These are phyloP conservation scores for Fusarium sp. DNA, from an alignment of 2,329 filamentous ascomycete genomes.

Conservation along the genomic window DNA sequence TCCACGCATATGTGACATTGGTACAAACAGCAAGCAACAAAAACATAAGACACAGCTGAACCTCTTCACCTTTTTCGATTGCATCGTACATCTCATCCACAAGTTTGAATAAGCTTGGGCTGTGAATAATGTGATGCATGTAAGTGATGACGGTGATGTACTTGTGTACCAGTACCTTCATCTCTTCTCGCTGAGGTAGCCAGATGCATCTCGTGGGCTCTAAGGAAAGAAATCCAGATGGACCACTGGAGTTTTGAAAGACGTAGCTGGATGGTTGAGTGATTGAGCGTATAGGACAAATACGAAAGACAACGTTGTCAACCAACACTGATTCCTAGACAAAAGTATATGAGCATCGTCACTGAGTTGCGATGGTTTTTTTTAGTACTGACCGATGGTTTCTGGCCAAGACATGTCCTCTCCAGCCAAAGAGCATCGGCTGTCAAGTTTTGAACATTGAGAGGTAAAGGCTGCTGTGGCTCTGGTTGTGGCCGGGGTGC, in stretches of 20 bases:
- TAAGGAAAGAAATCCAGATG: slow-evolving; percentile 42
- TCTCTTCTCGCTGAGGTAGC: slow-evolving; percentile 54
- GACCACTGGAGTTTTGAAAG: slow-evolving; percentile 49
- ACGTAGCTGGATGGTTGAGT: slow-evolving; percentile 53
- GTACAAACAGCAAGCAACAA: slow-evolving; percentile 53
- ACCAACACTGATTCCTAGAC: slow-evolving; percentile 51
- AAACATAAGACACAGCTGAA: slow-evolving; percentile 48
- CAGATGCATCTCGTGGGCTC: slow-evolving; percentile 55
- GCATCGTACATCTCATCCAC: slow-evolving; percentile 53
- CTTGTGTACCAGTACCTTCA: slow-evolving; percentile 51
- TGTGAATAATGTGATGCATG: slow-evolving; percentile 54
- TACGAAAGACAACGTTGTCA: slow-evolving; percentile 53
- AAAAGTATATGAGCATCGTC: slow-evolving; percentile 6
- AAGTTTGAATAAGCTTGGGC: slow-evolving; percentile 48
- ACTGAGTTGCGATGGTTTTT: neutral
- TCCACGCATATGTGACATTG: slow-evolving; percentile 54
- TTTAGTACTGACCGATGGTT: slow-evolving; percentile 49
- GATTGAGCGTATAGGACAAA: slow-evolving; percentile 54
- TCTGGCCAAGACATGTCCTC: slow-evolving; percentile 51
- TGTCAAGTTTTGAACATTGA: slow-evolving; percentile 53
- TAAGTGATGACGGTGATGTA: slow-evolving; percentile 52
- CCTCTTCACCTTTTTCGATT: slow-evolving; percentile 45
- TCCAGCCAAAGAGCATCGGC: slow-evolving; percentile 56
- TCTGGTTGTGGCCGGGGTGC: slow-evolving; percentile 13
- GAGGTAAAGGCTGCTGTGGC: slow-evolving; percentile 43